Base-by-base conservation (phyloP, 2,329 filamentous ascomycete species). In the Aspergillus aculeatus region DNA sequence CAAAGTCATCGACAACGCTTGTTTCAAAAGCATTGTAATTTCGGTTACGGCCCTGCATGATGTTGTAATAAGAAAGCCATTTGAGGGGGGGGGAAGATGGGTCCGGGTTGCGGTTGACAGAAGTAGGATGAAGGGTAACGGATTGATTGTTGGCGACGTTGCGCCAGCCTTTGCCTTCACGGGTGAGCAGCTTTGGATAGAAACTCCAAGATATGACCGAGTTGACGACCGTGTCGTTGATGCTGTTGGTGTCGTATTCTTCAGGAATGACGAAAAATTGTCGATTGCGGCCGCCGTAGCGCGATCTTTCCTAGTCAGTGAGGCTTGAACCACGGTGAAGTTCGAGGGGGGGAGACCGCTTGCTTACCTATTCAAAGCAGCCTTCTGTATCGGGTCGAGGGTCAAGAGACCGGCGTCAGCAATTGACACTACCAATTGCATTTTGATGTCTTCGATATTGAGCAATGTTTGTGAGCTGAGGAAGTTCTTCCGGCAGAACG, bases 371-470 rank as follows among this genome's bases (percentile, higher is more conserved):
- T 87, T 88, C 5, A 97, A 81, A 1, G 84, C 80, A 35, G 83
- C 81, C 50, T 89, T 85, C 73, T 97, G 92, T 2, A 89, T 86
- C 0, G 86, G 81, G 0, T 90, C 90, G 2, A 97, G 81, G 11
- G 84, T 85, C 5, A 98, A 78, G 64, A 97, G 90, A 0, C 92
- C 91, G 0, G 92, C 91, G 68, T 98, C 95, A 6, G 89, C 89
- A 1, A 99, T 83, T 0, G 91, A 90, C 2, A 91, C 88, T 1
- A 97, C 82, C 0, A 99, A 85, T 70, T 99, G 95, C 6, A 90
- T 90, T 76, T 98, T 99, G 56, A 98, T 83, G 68, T 99, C 95
- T 74, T 99, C 95, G 64, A 99, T 96, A 64, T 95, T 96, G 50
- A 87, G 83, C 4, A 99, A 83, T 3, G 91, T 95, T 73, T 96